These are phyloP conservation scores for Torulaspora franciscae DNA, from an alignment of 805 yeast species.

Conservation along the genomic window DNA sequence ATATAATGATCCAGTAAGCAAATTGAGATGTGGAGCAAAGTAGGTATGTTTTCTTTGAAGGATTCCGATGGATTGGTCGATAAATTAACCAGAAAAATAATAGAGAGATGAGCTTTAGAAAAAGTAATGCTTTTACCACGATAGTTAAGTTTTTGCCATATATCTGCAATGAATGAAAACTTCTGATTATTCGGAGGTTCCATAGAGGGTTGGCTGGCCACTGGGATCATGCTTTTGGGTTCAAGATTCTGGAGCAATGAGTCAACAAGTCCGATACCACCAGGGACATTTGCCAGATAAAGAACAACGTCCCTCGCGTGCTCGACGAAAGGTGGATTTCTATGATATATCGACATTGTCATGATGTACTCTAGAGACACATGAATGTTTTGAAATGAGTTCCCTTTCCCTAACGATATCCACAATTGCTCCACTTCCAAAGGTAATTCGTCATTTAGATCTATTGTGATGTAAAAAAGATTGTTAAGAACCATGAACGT, in stretches of 20 bases:
- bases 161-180: slow-evolving; percentile 73
- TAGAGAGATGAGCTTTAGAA: slow-evolving; percentile 81
- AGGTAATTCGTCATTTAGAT: slow-evolving; percentile 66
- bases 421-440: slow-evolving; percentile 91
- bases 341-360: slow-evolving; percentile 59
- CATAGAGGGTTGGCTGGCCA: slow-evolving; percentile 39
- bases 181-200: slow-evolving; percentile 37
- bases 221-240: slow-evolving; percentile 86
- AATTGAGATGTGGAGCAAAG: slow-evolving; percentile 72
- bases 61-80: slow-evolving; percentile 62
- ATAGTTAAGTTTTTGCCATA: slow-evolving; percentile 51
- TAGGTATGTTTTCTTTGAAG: slow-evolving; percentile 56
- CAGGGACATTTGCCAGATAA: slow-evolving; percentile 53
- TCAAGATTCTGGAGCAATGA: slow-evolving; percentile 63
- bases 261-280: slow-evolving; percentile 52
- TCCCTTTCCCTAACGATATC: slow-evolving; percentile 85
- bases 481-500: slow-evolving; percentile 71
- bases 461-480: slow-evolving; percentile 77
- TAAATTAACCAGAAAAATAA: slow-evolving; percentile 79
- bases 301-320: slow-evolving; percentile 77
- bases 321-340: slow-evolving; percentile 71
- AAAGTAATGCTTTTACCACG: slow-evolving; percentile 68
- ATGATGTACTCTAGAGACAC: slow-evolving; percentile 68
- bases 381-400: slow-evolving; percentile 61
- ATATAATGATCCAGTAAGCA: slow-evolving; percentile 85